phyloP scores from a whole-genome alignment of 108 stramenopile genomes.

The Aurantiochytrium sp. region DNA sequence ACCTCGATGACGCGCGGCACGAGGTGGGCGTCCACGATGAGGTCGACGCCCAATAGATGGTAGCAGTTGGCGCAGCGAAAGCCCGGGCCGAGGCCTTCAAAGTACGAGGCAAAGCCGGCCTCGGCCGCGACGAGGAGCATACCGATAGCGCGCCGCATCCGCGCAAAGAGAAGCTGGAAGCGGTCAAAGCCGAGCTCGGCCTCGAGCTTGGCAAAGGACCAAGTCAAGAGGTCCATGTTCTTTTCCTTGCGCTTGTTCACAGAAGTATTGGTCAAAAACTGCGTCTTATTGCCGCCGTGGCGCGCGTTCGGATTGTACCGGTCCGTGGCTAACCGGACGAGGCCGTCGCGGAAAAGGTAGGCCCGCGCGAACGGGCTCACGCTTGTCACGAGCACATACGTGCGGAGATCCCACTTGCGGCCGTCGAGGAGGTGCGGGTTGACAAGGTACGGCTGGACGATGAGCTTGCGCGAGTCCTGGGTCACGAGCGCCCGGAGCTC shows the following conservation, averaged over 20 bases:
- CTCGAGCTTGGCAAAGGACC: background rate
- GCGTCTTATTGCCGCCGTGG: slow-evolving; percentile 22
- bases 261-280: slow-evolving; percentile 15
- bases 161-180: background rate
- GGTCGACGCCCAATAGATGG: slow-evolving; percentile 6
- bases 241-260: background rate
- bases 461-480: background rate
- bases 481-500: background rate
- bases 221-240: background rate
- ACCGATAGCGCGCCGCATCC: background rate
- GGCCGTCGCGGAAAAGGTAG: background rate
- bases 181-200: background rate
- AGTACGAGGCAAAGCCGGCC: background rate
- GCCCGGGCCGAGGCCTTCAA: background rate
- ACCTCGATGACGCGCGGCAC: slow-evolving; percentile 22
- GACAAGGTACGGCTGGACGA: background rate
- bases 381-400: slow-evolving; percentile 26
- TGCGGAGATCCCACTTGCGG: background rate
- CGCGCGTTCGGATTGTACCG: background rate
- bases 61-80: slow-evolving; percentile 17
- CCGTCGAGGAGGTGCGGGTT: background rate
- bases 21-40: background rate
- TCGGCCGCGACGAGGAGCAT: slow-evolving; percentile 18
- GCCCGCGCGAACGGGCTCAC: background rate
- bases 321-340: background rate